Base-by-base conservation (phyloP, 176 grass and related monocot genomes). In the Aegilops umbellulata region DNA sequence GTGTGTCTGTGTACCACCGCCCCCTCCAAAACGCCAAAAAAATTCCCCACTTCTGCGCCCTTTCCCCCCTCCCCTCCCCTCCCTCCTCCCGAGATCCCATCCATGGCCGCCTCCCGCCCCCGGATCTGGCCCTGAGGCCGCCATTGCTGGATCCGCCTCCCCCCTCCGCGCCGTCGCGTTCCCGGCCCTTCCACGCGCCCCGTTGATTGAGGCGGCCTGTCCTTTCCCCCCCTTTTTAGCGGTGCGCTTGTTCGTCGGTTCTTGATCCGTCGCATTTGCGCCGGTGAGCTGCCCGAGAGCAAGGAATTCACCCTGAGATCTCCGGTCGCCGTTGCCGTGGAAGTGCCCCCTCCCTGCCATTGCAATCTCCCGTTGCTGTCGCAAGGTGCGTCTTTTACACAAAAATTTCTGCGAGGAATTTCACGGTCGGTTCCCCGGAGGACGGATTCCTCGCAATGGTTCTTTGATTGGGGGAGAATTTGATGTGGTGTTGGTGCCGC, bases 91-190 rank as follows among this genome's bases (percentile, higher is more conserved):
- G 86, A 88, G 78, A 91, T 85, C 82, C 82, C 90, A 85, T 88
- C 90, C 90, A 88, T 88, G 86, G 86, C 86, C 69, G 61, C 86
- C 90, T 57, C 85, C 39, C 53, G 9, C 63, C 70, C 62, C 90
- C 82, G 86, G 90, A 88, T 91, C 90, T 91, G 90, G 78, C 70
- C 63, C 78, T 78, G 90, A 85, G 77, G 61, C 77, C 77, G 70
- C 71, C 86, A 88, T 82, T 85, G 90, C 86, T 53, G 80, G 76
- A 90, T 87, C 76, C 75, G 13, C 19, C 46, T 55, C 46, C 62
- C 62, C 24, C 32, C 60, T 22, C 14, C 62, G 22, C 36, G 70
- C 38, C 62, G 77, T 66, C 69, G 78, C 70, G 60, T 17, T 32
- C 35, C 12, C 34, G 29, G 13, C 44, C 7, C 65, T 16, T 55